These are phyloP conservation scores for Dendrocalamus latiflorus DNA, from an alignment of 202 grass and related monocot genomes.

Conservation along the genomic window DNA sequence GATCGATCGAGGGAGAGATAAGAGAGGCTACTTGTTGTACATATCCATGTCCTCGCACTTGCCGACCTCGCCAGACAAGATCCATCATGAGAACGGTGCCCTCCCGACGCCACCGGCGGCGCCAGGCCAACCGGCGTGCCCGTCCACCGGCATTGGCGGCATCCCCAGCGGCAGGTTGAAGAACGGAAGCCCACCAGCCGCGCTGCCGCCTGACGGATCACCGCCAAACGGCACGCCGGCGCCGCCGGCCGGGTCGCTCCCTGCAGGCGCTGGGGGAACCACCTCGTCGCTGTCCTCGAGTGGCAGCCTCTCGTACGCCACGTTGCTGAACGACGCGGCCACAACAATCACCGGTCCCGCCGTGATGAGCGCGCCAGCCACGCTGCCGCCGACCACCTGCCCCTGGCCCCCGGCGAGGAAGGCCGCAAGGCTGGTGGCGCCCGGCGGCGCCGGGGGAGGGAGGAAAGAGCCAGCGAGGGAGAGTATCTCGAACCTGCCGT, in stretches of 20 bases:
- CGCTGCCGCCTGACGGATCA: conserved; percentile 18
- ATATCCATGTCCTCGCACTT: conserved; percentile 19
- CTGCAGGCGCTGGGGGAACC: conserved; percentile 25
- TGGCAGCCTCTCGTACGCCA: conserved; percentile 90
- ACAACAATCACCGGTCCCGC: conserved; percentile 81
- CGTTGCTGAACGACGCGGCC: conserved; percentile 94
- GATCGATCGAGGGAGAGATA: neutral
- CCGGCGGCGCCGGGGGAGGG: conserved; percentile 80
- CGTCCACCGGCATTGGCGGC: conserved; percentile 62
- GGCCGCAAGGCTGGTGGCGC: conserved; percentile 84
- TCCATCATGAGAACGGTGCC: conserved; percentile 44
- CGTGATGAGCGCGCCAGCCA: conserved; percentile 70
- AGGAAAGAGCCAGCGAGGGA: conserved; percentile 95
- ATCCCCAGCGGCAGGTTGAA: conserved; percentile 72
- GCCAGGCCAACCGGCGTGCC: conserved; percentile 40
- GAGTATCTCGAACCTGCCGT: conserved; percentile 91
- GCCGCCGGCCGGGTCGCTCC: conserved; percentile 16
- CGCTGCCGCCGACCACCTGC: conserved; percentile 82
- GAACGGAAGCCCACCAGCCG: conserved; percentile 51
- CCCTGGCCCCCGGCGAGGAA: conserved; percentile 75
- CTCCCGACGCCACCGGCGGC: conserved; percentile 21
- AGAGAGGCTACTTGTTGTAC: conserved; percentile 49
- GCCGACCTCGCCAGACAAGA: neutral
- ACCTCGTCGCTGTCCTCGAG: conserved; percentile 76
- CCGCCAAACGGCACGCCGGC: conserved; percentile 33